Percentiles rank a stretch among this genome's conserved stretches.
Evolutionary conservation across 805 yeast genomes (phyloP).

Genomic region (Yarrowia keelungensis): DNA sequence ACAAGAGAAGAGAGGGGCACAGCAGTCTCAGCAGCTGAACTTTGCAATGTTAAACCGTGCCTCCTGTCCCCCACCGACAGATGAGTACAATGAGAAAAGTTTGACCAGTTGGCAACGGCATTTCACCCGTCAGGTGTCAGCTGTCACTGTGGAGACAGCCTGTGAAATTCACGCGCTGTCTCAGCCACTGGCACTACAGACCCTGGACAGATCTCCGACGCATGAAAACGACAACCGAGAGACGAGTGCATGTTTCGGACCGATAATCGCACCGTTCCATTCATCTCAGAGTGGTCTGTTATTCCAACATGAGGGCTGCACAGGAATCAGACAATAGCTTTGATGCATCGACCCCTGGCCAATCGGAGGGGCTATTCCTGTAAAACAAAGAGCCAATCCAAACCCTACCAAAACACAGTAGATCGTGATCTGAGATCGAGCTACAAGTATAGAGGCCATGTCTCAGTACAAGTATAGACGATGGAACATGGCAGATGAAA

Average conservation of each 20-base stretch:
- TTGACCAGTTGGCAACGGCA: no score
- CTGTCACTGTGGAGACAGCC: no score
- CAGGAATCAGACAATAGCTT: conserved; percentile 2
- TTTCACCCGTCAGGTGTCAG: no score
- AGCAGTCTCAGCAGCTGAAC: no score
- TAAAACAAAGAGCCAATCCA: neutral
- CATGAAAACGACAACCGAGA: conserved; percentile 10
- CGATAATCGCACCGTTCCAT: conserved; percentile 8
- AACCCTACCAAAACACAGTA: neutral
- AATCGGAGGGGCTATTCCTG: neutral
- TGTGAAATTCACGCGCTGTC: no score
- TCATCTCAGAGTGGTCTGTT: conserved; percentile 22
- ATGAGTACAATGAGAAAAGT: no score
- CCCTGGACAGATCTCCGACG: conserved; percentile 8
- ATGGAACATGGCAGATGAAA: no score
- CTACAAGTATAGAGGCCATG: neutral
- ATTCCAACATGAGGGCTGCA: conserved; percentile 5
- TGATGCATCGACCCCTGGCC: conserved; percentile 8
- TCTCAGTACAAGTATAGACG: no score
- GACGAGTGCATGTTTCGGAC: conserved; percentile 6
- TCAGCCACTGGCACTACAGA: no score
- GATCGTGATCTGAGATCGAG: conserved; percentile 4
- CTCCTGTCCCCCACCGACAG: no score
- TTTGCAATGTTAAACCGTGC: no score
- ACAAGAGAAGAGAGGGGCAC: no score